Conservation (phyloP, 2,329 filamentous ascomycete genomes). For the Aspergillus jensenii region DNA sequence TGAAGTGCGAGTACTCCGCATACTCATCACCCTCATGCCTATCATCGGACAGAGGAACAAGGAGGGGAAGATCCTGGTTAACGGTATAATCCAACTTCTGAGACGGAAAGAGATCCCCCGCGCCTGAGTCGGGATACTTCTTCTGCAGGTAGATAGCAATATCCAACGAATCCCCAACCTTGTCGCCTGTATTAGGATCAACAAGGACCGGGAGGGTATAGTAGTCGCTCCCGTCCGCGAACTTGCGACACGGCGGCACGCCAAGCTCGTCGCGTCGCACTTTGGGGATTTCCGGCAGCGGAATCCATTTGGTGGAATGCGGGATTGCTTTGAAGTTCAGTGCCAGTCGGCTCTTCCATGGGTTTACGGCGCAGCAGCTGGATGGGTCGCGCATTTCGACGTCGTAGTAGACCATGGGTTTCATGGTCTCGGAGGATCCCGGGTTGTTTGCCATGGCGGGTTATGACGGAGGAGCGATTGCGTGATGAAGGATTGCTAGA, state of each 20-base stretch:
- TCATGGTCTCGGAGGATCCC: neutral
- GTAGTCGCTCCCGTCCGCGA: constrained; percentile 58
- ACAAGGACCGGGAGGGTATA: constrained; percentile 60
- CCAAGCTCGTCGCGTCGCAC: constrained; percentile 48
- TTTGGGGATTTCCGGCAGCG: constrained; percentile 52
- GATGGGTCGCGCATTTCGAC: constrained; percentile 41
- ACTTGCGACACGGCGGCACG: constrained; percentile 53
- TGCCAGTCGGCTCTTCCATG: constrained; percentile 52
- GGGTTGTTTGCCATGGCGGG: no score
- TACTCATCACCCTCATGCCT: constrained; percentile 22
- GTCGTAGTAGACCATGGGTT: constrained; percentile 48
- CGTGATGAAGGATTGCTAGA: no score
- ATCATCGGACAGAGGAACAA: constrained; percentile 41
- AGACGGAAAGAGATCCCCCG: constrained; percentile 50
- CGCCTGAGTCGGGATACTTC: constrained; percentile 49
- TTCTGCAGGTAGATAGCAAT: constrained; percentile 62
- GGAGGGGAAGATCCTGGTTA: constrained; percentile 20
- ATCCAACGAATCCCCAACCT: constrained; percentile 64
- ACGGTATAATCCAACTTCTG: constrained; percentile 44
- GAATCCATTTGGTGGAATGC: constrained; percentile 54
- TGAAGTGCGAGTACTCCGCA: constrained; percentile 52
- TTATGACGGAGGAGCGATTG: no score
- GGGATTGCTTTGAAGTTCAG: constrained; percentile 51
- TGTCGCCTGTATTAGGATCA: constrained; percentile 42
- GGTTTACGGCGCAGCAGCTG: constrained; percentile 46